Conservation (phyloP, 129 eudicot species). For the Solidago caesia region DNA sequence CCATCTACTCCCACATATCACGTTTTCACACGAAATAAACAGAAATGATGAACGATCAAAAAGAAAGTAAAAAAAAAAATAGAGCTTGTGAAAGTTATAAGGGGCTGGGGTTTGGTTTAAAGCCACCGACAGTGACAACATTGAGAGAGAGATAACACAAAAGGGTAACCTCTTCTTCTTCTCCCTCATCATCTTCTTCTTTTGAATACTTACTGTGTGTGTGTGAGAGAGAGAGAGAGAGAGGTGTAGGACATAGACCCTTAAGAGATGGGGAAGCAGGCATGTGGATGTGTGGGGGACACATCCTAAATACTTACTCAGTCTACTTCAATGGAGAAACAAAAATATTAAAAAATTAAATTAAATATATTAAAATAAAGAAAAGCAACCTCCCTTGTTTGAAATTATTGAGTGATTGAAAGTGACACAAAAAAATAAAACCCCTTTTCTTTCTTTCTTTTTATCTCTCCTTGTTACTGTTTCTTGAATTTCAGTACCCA, state of each 20-base stretch:
- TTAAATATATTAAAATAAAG: not conserved
- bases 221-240: slow-evolving; percentile 14
- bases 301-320: slow-evolving; percentile 29
- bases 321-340: slow-evolving; percentile 10
- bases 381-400: not conserved
- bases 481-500: slow-evolving; percentile 32
- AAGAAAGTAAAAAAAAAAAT: not conserved
- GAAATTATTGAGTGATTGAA: slow-evolving; percentile 38
- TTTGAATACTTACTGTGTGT: not conserved
- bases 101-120: slow-evolving; percentile 54
- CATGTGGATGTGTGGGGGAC: slow-evolving; percentile 83
- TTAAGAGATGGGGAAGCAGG: slow-evolving; percentile 59
- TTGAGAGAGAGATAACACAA: slow-evolving; percentile 12
- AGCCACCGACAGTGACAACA: slow-evolving; percentile 52
- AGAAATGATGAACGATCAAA: not conserved
- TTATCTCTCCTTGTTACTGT: slow-evolving; percentile 21
- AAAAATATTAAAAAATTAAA: not conserved
- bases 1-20: no score
- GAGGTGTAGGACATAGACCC: slow-evolving; percentile 33
- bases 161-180: slow-evolving; percentile 20
- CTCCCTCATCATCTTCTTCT: slow-evolving; percentile 5
- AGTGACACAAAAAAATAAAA: slow-evolving; percentile 22
- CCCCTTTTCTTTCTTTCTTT: slow-evolving; percentile 14
- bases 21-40: no score
- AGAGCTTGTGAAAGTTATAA: slow-evolving; percentile 22